Base-by-base conservation (phyloP, 352 stramenopile species). In the Globisporangium paroecandrum region DNA sequence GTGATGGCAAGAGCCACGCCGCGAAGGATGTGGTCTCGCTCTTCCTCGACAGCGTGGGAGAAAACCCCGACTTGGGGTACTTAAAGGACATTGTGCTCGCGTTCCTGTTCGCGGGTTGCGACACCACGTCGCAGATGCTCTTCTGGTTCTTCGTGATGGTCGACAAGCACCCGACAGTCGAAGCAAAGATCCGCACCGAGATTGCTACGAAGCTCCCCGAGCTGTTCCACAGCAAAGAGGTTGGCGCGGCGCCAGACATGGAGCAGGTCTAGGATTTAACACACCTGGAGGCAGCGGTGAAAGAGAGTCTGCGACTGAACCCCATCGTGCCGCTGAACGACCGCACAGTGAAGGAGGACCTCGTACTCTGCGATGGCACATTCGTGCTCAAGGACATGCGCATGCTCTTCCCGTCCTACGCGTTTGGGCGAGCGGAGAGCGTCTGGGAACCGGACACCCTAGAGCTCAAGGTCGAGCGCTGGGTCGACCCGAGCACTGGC, bases 81-180 rank as follows among this genome's bases (percentile, higher is more conserved):
- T 58, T 95, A 0, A 83, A 83, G 13, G 81, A 95, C 64, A 85
- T 97, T 41, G 77, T 92, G 24, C 70, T 95, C 8, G 93, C 82
- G 62, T 91, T 95, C 56, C 69, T 97, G 34, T 87, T 95, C n/a
- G 89, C 85, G 29, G 86, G 89, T 0, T 75, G 85, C 1, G 86
- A 96, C 66, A 94, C 85, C 1, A 92, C 87, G 1, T 85, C 86
- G 0, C 82, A 89, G 69, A 81, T 85, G 5, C 66, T 95, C 29
- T 81, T 74, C 34, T 97, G 88, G 85, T 85, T 90, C 49, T 82
- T 96, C 34, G 83, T 86, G 49, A 77, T 79, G 13, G 68, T 97
- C 2, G 78, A 60, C 27, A 69, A 73, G 5, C 74, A 94, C 29
- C 81, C 79, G 7, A 3, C 78, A 3, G 82, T 89, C 6, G 76